Evolutionary conservation across 306 rosid species (phyloP).

Genomic region (Urtica urens): DNA sequence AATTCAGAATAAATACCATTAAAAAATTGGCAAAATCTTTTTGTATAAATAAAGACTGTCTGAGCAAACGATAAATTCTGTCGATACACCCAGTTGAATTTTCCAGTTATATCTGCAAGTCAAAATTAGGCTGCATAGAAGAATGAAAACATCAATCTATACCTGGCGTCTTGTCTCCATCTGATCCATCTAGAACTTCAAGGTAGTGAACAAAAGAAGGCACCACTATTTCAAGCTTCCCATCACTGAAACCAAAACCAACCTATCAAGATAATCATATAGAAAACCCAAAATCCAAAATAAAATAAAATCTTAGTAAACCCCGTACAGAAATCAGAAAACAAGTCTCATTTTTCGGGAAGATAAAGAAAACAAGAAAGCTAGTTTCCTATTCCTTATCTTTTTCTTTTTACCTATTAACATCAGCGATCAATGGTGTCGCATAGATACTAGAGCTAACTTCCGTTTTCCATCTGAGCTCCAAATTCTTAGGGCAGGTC

Average conservation of each 20-base stretch:
- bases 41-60: too few species aligned
- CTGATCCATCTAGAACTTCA: conserved; percentile 92
- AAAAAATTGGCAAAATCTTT: not conserved
- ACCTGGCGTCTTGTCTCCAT: conserved; percentile 98
- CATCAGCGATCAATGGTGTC: conserved; percentile 83
- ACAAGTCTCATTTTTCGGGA: not conserved
- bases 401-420: conserved; percentile 65
- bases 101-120: not conserved
- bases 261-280: too few species aligned
- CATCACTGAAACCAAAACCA: conserved; percentile 51
- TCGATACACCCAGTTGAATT: not conserved
- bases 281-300: not conserved
- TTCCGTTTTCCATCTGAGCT: conserved; percentile 97
- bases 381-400: too few species aligned
- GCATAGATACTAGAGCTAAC: conserved; percentile 96
- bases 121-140: not conserved
- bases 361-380: not conserved
- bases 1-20: not conserved
- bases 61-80: not conserved
- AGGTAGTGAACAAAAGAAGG: conserved; percentile 97
- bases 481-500: conserved; percentile 83
- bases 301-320: not conserved
- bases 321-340: not conserved
- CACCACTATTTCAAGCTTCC: conserved; percentile 90
- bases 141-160: conserved; percentile 2